A percentile compares a stretch with the other conserved stretches of the same genome.
Conservation (phyloP, 176 grass and related monocot species). For the Otatea glauca region DNA sequence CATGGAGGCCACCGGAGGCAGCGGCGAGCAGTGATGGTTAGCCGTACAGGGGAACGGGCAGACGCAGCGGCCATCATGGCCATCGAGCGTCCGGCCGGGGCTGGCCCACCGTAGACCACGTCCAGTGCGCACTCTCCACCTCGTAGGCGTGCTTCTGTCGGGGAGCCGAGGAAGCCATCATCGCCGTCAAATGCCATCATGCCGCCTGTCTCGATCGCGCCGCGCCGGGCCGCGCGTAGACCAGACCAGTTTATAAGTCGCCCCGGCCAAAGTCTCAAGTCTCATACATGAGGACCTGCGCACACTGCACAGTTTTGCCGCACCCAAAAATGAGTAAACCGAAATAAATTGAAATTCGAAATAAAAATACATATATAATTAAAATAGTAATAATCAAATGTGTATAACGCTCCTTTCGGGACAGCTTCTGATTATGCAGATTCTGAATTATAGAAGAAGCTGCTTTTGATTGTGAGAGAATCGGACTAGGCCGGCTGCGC, state of each 20-base stretch:
- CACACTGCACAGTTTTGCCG: no score
- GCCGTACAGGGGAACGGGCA: slow-evolving; percentile 34
- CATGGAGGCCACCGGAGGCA: slow-evolving; percentile 37
- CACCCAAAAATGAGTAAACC: no score
- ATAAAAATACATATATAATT: no score
- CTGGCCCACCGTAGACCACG: slow-evolving; percentile 14
- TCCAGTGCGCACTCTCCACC: slow-evolving; percentile 46
- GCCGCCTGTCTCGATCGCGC: neutral
- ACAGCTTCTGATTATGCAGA: no score
- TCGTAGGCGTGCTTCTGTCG: slow-evolving; percentile 48
- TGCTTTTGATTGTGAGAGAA: no score
- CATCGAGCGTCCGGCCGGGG: neutral
- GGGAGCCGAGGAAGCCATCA: slow-evolving; percentile 51
- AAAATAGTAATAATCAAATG: no score
- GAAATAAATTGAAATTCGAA: no score
- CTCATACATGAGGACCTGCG: neutral
- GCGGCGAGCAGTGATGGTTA: slow-evolving; percentile 46
- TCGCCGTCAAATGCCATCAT: slow-evolving; percentile 62
- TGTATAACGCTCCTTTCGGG: no score
- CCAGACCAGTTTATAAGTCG: neutral
- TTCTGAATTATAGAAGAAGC: no score
- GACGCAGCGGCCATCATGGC: slow-evolving; percentile 41
- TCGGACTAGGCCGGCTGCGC: no score
- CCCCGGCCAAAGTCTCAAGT: neutral
- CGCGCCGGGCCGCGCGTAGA: neutral